Evolutionary conservation across 2,329 filamentous ascomycete species (phyloP).

Genomic region (Colletotrichum echinochloae): DNA sequence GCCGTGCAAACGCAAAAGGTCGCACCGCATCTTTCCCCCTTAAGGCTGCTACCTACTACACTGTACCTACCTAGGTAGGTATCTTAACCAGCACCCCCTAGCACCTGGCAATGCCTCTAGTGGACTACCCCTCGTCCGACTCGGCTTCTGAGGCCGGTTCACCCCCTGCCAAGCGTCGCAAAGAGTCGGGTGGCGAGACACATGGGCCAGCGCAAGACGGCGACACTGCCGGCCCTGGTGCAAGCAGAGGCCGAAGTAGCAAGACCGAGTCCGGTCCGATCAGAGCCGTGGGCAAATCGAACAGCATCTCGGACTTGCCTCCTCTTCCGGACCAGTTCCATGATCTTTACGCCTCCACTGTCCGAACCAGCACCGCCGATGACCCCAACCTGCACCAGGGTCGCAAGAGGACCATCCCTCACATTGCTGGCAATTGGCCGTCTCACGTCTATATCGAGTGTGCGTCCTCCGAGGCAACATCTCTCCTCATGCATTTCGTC

Average conservation of each 20-base stretch:
- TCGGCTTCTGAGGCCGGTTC: conserved; percentile 46
- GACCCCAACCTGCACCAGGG: conserved; percentile 89
- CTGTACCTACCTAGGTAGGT: background rate
- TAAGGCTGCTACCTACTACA: background rate
- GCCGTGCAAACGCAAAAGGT: background rate
- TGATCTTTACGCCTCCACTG: conserved; percentile 87
- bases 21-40: conserved; percentile 16
- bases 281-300: background rate
- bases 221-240: conserved; percentile 3
- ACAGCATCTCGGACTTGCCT: conserved; percentile 61
- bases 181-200: conserved; percentile 42
- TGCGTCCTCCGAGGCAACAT: conserved; percentile 59
- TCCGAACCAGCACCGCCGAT: conserved; percentile 81
- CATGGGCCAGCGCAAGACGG: conserved; percentile 9
- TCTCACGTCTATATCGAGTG: conserved; percentile 94
- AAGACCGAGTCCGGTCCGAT: background rate
- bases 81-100: background rate
- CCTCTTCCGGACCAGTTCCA: conserved; percentile 85
- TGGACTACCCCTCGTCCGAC: conserved; percentile 71
- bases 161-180: conserved; percentile 55
- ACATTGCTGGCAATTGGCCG: conserved; percentile 91
- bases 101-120: conserved; percentile 65
- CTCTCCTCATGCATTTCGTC: conserved; percentile 9
- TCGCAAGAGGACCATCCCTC: conserved; percentile 83
- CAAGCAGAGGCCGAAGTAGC: conserved; percentile 16